These are phyloP conservation scores for Dichotomocladium elegans DNA, from an alignment of 371 early-diverging fungal species.

Conservation along the genomic window DNA sequence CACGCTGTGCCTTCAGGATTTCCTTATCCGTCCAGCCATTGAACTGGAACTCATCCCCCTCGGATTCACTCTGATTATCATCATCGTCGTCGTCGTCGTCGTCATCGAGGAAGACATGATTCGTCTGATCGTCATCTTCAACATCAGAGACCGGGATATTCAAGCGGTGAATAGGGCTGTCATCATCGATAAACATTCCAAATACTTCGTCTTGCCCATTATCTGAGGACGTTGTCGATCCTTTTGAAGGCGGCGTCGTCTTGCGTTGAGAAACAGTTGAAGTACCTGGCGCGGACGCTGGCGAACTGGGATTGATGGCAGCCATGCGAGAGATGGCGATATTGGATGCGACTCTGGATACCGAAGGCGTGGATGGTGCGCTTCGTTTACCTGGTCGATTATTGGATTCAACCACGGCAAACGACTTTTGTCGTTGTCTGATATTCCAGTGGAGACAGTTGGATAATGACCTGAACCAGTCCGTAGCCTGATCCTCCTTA, in stretches of 20 bases:
- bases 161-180: conserved; percentile 5
- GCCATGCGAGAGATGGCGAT: conserved; percentile 3
- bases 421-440: conserved; percentile 71
- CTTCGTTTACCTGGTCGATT: conserved; percentile 5
- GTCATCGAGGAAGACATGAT: conserved; percentile 15
- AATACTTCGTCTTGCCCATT: conserved; percentile 33
- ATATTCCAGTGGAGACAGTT: conserved; percentile 84
- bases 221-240: conserved; percentile 2
- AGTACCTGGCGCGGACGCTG: not conserved
- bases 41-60: too few species aligned
- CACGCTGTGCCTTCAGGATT: conserved; percentile 26
- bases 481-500: conserved; percentile 60
- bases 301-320: not conserved
- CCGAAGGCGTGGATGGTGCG: conserved; percentile 6
- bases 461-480: conserved; percentile 81
- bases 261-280: not conserved
- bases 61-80: conserved; percentile 9
- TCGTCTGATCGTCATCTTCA: conserved; percentile 9
- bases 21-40: conserved; percentile 49
- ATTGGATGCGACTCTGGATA: not conserved
- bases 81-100: conserved; percentile 16
- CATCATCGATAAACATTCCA: conserved; percentile 41
- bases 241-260: conserved; percentile 2
- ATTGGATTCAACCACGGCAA: conserved; percentile 46
- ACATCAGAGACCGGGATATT: too few species aligned